Evolutionary conservation across 345 rosid species (phyloP).

Genomic region (Pseudoturritis turrita): DNA sequence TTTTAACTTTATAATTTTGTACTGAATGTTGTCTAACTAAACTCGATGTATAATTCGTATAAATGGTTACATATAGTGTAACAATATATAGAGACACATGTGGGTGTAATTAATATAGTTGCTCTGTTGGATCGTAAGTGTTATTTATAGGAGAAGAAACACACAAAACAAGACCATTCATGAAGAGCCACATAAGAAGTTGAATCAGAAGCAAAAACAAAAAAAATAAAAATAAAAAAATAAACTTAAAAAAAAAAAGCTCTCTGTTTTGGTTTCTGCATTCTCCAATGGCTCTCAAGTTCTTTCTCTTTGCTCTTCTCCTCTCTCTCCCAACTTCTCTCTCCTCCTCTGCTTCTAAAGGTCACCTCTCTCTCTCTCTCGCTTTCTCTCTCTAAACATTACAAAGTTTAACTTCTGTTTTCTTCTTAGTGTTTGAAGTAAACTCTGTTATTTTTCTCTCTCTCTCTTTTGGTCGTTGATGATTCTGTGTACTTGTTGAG

Average conservation of each 20-base stretch:
- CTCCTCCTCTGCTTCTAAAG: slow-evolving; percentile 44
- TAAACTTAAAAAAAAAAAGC: neutral
- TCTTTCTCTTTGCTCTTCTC: slow-evolving; percentile 36
- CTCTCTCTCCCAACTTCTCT: slow-evolving; percentile 32
- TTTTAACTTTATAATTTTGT: neutral
- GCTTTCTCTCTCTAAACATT: neutral
- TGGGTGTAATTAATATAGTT: slow-evolving; percentile 22
- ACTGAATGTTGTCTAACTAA: neutral
- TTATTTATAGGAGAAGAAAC: slow-evolving; percentile 30
- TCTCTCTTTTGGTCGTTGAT: neutral
- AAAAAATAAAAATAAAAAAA: neutral
- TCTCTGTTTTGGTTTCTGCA: slow-evolving; percentile 29
- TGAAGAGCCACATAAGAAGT: slow-evolving; percentile 42
- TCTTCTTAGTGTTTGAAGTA: neutral
- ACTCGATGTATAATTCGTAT: neutral
- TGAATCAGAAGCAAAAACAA: slow-evolving; percentile 6
- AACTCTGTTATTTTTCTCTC: neutral
- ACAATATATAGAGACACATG: slow-evolving; percentile 13
- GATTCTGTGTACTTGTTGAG: neutral
- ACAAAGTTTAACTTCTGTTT: neutral
- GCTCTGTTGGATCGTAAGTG: slow-evolving; percentile 23
- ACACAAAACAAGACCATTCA: slow-evolving; percentile 54
- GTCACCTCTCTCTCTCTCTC: slow-evolving; percentile 23
- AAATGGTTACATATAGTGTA: slow-evolving; percentile 1
- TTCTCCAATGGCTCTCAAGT: slow-evolving; percentile 53